Evolutionary conservation across 352 stramenopile species (phyloP), one percentile per base, ranked within the genome.

Genomic region (Pythium folliculosum): DNA sequence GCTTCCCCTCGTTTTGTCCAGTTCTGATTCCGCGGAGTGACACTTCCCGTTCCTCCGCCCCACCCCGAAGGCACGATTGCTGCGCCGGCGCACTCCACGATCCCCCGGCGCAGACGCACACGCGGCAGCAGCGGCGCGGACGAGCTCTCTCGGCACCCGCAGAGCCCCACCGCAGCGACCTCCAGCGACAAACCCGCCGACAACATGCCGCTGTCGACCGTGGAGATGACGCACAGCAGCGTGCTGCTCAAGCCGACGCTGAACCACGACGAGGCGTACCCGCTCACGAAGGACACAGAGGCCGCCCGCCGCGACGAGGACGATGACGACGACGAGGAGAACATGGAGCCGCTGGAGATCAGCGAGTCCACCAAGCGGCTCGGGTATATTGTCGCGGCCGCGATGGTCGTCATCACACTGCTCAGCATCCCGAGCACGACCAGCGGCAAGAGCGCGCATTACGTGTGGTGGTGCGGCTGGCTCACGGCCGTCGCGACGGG

Each of bases 391-490:
- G 16, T 85, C 37, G 84, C 84, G 14, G 37, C 74, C 30, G 38
- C 66, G 5, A 88, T 92, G 71, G 55, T 89, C 32, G 45, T 87
- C 38, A 78, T 88, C 48, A 92, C 84, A 12, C 63, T 92, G 23
- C 87, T 89, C 63, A 90, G 83, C 51, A 66, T 90, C 76, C 75
- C 76, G 54, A 60, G 75, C 61, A 53, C 70, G 66, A 48, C 65
- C 60, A 61, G 71, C 8, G 73, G 76, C 59, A 92, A 92, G 72
- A 87, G 80, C 60, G 82, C 73, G 17, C 78, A 86, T 35, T 94
- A 98, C 65, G 97, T 99, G 6, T 99, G 95, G 82, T 99, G 97
- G 81, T 99, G 95, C 72, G 97, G 96, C 63, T 99, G 97, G 97
- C 91, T 99, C 63, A 99, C 96, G 23, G 97, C 97, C 43, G 77